Conservation (phyloP, 495 filamentous ascomycete genomes). For the Penicillium odoratum region DNA sequence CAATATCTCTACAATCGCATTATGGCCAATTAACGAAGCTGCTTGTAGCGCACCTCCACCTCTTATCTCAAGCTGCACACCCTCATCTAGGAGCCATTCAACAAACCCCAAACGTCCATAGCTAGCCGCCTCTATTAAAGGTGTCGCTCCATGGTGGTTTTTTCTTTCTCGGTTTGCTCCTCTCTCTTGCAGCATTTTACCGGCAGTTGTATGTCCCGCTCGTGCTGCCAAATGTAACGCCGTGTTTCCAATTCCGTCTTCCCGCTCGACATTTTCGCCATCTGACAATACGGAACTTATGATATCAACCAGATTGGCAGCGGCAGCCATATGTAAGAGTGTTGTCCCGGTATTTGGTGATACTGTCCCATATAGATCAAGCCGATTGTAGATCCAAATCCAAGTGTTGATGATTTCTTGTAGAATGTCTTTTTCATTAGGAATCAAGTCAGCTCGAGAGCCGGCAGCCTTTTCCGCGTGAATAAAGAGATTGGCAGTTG, state of each 20-base stretch:
- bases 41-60: conserved; percentile 7
- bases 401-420: conserved; percentile 5
- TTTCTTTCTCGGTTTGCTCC: conserved; percentile 3
- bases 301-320: conserved; percentile 11
- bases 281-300: not conserved
- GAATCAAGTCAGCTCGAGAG: not conserved
- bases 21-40: not conserved
- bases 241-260: conserved; percentile 7
- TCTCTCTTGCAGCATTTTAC: not conserved
- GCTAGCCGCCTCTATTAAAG: conserved; percentile 4
- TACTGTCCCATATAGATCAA: too few species aligned
- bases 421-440: conserved; percentile 7
- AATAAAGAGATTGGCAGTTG: conserved; percentile 14
- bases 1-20: not conserved
- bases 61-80: not conserved
- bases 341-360: too few species aligned
- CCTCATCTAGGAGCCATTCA: conserved; percentile 13
- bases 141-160: not conserved
- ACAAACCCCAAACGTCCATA: conserved; percentile 6
- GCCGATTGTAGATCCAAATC: conserved; percentile 10
- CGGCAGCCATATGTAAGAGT: conserved; percentile 8
- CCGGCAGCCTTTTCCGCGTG: conserved; percentile 13
- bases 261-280: not conserved
- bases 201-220: not conserved
- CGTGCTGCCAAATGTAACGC: conserved; percentile 13